Conservation (phyloP, 768 basidiomycete genomes). For the Sporobolomyces roseus region DNA sequence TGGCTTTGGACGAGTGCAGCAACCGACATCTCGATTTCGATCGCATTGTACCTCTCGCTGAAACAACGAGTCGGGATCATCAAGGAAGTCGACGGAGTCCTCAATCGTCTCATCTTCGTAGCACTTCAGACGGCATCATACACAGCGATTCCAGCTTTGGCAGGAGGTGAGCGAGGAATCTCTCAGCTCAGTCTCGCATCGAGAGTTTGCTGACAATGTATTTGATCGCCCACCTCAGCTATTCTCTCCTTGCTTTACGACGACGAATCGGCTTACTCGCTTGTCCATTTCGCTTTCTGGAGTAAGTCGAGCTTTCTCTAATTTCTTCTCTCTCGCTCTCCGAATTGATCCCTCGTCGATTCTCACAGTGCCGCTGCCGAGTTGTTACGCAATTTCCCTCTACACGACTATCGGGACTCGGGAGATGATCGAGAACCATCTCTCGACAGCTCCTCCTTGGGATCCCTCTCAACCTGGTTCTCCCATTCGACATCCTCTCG, state of each 20-base stretch:
- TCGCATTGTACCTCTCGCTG: slow-evolving; percentile 12
- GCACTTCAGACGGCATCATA: slow-evolving; percentile 12
- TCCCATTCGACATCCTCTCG: slow-evolving; percentile 3
- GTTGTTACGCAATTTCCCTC: slow-evolving; percentile 2
- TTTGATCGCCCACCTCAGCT: no score
- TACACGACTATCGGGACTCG: not conserved
- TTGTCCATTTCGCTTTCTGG: slow-evolving; percentile 11
- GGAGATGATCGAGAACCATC: not conserved
- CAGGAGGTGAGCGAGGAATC: not conserved
- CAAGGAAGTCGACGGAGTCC: slow-evolving; percentile 3
- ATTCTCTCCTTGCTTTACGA: not conserved
- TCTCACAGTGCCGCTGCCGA: not conserved
- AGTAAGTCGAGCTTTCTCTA: not conserved
- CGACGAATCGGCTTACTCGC: not conserved
- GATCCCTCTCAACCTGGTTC: no score
- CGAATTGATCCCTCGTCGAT: not conserved
- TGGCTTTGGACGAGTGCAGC: slow-evolving; percentile 11
- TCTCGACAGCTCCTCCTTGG: no score
- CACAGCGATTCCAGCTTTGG: slow-evolving; percentile 1
- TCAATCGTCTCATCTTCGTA: slow-evolving; percentile 9
- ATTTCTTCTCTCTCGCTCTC: not conserved
- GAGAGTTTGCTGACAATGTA: no score
- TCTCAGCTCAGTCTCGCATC: no score
- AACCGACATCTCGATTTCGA: slow-evolving; percentile 17
- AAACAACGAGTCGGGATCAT: slow-evolving; percentile 6